Conservation (phyloP, 1,284 basidiomycete species). For the Mycena citricolor region DNA sequence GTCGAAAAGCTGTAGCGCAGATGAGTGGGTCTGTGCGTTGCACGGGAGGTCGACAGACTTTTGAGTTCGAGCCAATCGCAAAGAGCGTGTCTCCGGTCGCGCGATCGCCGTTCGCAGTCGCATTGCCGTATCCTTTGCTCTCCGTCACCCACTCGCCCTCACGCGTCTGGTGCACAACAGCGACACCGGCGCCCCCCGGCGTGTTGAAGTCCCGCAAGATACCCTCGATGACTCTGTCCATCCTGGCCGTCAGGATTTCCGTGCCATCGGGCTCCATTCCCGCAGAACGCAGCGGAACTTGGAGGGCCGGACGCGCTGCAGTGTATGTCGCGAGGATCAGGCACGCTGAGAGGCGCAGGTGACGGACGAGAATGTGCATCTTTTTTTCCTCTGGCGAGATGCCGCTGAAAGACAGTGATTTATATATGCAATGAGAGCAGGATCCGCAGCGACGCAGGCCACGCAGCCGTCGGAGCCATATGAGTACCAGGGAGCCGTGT, state of each 20-base stretch:
- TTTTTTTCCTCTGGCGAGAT: too few relatives aligned
- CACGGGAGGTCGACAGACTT: conserved; percentile 11
- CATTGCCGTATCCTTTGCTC: conserved; percentile 27
- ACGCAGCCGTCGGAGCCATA: too few relatives aligned
- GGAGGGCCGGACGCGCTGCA: too few relatives aligned
- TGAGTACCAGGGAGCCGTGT: too few relatives aligned
- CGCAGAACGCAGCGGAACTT: too few relatives aligned
- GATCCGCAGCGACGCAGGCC: too few relatives aligned
- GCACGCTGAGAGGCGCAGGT: too few relatives aligned
- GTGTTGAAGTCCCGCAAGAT: conserved; percentile 24
- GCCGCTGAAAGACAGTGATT: too few relatives aligned
- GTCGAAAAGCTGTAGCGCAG: conserved; percentile 21
- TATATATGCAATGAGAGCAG: too few relatives aligned
- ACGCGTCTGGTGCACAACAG: conserved; percentile 21
- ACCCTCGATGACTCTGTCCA: conserved; percentile 10
- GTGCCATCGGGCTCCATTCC: too few relatives aligned
- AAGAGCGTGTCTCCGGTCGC: conserved; percentile 22
- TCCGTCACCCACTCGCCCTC: conserved; percentile 23
- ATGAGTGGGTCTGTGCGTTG: background rate
- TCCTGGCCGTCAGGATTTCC: conserved; percentile 2
- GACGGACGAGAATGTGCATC: too few relatives aligned
- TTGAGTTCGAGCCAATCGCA: conserved; percentile 26
- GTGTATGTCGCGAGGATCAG: too few relatives aligned
- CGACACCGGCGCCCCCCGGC: conserved; percentile 27
- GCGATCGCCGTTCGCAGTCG: conserved; percentile 20